Percentiles rank a stretch among this genome's conserved stretches.
These are phyloP conservation scores for Colletotrichum neosansevieriae DNA, from an alignment of 2,329 filamentous ascomycete species.

Conservation along the genomic window DNA sequence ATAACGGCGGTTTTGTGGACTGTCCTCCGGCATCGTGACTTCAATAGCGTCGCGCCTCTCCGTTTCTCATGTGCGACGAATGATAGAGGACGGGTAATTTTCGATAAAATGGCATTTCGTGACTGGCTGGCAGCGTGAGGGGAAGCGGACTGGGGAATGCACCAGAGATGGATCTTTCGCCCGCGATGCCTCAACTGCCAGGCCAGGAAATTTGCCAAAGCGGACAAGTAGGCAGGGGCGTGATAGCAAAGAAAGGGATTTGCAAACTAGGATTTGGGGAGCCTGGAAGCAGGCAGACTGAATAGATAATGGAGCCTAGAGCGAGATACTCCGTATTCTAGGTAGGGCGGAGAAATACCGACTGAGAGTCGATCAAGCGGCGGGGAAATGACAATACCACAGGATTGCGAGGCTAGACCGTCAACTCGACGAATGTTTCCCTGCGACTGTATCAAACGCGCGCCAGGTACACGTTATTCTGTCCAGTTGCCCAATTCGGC, in stretches of 20 bases:
- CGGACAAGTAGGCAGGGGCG: slow-evolving; percentile 11
- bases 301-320: not conserved
- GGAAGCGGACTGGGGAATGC: not conserved
- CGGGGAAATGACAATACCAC: not conserved
- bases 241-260: not conserved
- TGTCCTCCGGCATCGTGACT: slow-evolving; percentile 4
- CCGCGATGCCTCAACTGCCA: slow-evolving; percentile 11
- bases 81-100: not conserved
- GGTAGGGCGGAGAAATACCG: slow-evolving; percentile 12
- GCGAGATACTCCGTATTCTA: not conserved
- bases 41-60: slow-evolving; percentile 1
- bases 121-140: slow-evolving; percentile 3
- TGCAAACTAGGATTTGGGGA: slow-evolving; percentile 7
- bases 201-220: not conserved
- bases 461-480: slow-evolving; percentile 1
- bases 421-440: not conserved
- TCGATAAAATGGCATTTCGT: too few species aligned
- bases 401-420: slow-evolving; percentile 16
- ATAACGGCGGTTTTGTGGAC: slow-evolving; percentile 14
- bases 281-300: slow-evolving; percentile 6
- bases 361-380: not conserved
- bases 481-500: slow-evolving; percentile 1
- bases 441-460: slow-evolving; percentile 16
- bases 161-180: not conserved
- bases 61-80: slow-evolving; percentile 4